Percentiles rank a stretch among this genome's conserved stretches.
Evolutionary conservation across 129 eudicot species (phyloP).

Genomic region (Mikania micrantha): DNA sequence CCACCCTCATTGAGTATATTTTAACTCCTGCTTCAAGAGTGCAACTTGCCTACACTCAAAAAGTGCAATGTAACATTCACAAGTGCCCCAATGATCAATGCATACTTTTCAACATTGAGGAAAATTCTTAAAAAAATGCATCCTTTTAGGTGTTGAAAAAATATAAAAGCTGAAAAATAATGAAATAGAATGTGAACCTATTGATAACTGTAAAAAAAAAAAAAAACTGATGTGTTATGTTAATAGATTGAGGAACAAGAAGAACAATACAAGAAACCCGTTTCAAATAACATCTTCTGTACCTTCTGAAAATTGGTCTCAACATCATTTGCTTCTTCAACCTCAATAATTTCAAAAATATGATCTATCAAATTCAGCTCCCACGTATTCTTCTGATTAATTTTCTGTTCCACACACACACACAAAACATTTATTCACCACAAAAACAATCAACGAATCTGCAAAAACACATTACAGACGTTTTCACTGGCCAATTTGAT

Average conservation of each 20-base stretch:
- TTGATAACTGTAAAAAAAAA: background rate
- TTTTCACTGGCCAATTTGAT: slow-evolving; percentile 92
- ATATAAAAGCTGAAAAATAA: background rate
- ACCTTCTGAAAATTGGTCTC: slow-evolving; percentile 99
- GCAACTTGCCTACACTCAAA: slow-evolving; percentile 68
- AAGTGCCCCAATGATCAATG: background rate
- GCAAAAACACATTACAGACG: slow-evolving; percentile 26
- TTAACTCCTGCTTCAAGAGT: slow-evolving; percentile 98
- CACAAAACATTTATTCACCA: background rate
- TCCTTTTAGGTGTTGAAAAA: background rate
- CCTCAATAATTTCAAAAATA: slow-evolving; percentile 63
- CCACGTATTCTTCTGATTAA: slow-evolving; percentile 94
- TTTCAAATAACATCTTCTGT: background rate
- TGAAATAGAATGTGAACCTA: background rate
- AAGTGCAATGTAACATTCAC: slow-evolving; percentile 15
- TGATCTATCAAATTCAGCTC: slow-evolving; percentile 89
- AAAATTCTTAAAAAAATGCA: background rate
- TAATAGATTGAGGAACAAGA: background rate
- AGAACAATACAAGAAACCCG: background rate
- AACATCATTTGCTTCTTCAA: slow-evolving; percentile 55
- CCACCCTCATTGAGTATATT: slow-evolving; percentile 89
- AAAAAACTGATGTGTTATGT: background rate
- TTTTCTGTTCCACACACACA: slow-evolving; percentile 54
- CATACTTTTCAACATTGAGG: background rate
- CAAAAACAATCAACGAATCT: background rate